Evolutionary conservation across 2,329 filamentous ascomycete species (phyloP), one percentile per base, ranked within the genome.

Genomic region (Zymoseptoria tritici): DNA sequence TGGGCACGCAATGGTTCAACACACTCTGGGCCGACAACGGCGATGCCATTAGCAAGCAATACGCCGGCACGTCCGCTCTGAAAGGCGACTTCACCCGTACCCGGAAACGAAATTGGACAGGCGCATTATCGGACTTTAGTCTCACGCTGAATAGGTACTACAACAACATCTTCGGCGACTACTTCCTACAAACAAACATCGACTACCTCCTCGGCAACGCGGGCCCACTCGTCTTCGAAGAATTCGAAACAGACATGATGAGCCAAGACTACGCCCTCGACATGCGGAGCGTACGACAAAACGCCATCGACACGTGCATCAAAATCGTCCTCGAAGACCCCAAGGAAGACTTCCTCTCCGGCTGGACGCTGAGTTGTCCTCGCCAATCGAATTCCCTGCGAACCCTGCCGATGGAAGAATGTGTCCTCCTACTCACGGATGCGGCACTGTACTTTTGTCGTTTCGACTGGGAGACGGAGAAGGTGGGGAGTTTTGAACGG

Each of bases 31-130:
- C 94, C 0, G 94, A 99, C 72, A 99, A 99, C 66, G 94, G 94
- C 13, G 94, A 99, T 73, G 91, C 92, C 0, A 91, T 97, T 58
- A 96, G 91, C 0, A 91, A 92, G 66, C 93, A 97, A 73, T 99
- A 99, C 73, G 91, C 94, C 1, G 96, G 91, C 9, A 97, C 94
- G 0, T 91, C 91, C 2, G 94, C 94, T 0, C 85, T 99, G 76
- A 99, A 99, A 72, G 94, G 94, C 8, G 94, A 99, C 73, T 99
- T 93, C 71, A 99, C 94, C 1, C 84, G 94, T 52, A 97, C 92
- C 2, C 83, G 87, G 59, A 96, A 95, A 76, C 85, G 94, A 52
- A 89, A 97, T 71, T 94, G 96, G 69, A 87, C 90, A 1, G 94
- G 94, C 2, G 93, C 93, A 0, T 76, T 99, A 60, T 96, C 93